These are phyloP conservation scores for Tripterygium wilfordii DNA, from an alignment of 177 flowering plant genomes.

Conservation along the genomic window DNA sequence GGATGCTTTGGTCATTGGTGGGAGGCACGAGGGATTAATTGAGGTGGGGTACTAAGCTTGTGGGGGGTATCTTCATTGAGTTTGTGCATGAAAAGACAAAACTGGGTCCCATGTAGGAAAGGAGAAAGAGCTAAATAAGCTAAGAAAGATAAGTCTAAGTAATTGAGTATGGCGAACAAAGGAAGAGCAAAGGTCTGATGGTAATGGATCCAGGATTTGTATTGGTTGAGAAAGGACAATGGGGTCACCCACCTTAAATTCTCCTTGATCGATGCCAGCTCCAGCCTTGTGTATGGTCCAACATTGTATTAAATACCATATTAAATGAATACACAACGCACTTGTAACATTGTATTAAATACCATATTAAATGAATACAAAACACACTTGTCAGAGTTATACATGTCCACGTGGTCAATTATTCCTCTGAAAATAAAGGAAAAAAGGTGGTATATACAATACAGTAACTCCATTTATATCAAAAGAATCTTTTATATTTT, in stretches of 20 bases:
- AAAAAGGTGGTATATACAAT: too few relatives aligned
- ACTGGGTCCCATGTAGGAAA: slow-evolving; percentile 15
- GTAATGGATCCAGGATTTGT: slow-evolving; percentile 1
- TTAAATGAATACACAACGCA: slow-evolving; percentile 13
- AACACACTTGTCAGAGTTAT: too few relatives aligned
- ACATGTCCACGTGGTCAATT: too few relatives aligned
- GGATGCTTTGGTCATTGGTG: not conserved
- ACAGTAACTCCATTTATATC: too few relatives aligned
- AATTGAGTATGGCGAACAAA: slow-evolving; percentile 4
- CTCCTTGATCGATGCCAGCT: slow-evolving; percentile 28
- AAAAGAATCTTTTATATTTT: too few relatives aligned
- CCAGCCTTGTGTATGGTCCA: slow-evolving; percentile 30
- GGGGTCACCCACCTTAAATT: slow-evolving; percentile 27
- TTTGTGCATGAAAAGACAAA: slow-evolving; percentile 10
- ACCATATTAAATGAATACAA: too few relatives aligned
- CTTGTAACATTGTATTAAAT: too few relatives aligned
- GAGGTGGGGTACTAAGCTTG: too few relatives aligned
- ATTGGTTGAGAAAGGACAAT: slow-evolving; percentile 10
- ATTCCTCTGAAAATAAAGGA: too few relatives aligned
- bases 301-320: slow-evolving; percentile 18
- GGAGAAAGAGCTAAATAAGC: not conserved
- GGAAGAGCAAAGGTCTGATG: slow-evolving; percentile 5
- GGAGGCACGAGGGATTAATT: not conserved
- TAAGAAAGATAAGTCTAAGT: not conserved
- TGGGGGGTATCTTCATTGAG: slow-evolving; percentile 4